Conservation (phyloP, 2,329 filamentous ascomycete genomes). For the Pseudogymnoascus sp. region DNA sequence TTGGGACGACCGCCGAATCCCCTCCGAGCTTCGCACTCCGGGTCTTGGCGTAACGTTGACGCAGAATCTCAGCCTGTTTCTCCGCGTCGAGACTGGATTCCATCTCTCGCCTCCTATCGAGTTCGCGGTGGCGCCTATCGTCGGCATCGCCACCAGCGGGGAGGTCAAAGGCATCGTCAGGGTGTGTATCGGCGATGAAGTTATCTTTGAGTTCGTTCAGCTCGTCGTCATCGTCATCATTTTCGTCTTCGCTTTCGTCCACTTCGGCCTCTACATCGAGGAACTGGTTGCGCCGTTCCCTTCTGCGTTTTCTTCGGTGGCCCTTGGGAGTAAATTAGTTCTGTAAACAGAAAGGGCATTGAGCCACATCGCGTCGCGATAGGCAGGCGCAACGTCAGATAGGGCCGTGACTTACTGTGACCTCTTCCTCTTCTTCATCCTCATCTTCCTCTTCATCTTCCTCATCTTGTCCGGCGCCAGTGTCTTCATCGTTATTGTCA, state of each 20-base stretch:
- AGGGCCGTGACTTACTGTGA: constrained; percentile 33
- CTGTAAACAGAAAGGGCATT: neutral
- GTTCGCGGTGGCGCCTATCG: constrained; percentile 85
- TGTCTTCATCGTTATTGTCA: constrained; percentile 38
- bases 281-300: constrained; percentile 73
- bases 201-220: constrained; percentile 69
- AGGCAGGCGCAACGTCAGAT: constrained; percentile 15
- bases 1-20: constrained; percentile 72
- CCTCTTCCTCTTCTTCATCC: constrained; percentile 59
- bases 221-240: constrained; percentile 83
- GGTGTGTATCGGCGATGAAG: constrained; percentile 83
- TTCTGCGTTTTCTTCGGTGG: constrained; percentile 71
- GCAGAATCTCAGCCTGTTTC: constrained; percentile 79
- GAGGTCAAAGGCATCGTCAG: constrained; percentile 75
- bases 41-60: constrained; percentile 80
- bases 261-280: constrained; percentile 98
- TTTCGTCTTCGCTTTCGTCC: constrained; percentile 84
- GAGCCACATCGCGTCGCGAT: constrained; percentile 15
- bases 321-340: constrained; percentile 34
- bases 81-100: constrained; percentile 86
- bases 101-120: constrained; percentile 84
- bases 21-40: constrained; percentile 58
- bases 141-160: constrained; percentile 71
- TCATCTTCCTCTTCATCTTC: constrained; percentile 50
- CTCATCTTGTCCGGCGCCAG: constrained; percentile 42